Base-by-base conservation (phyloP, 1,139 yeast species). In the Hansenula anomala region DNA sequence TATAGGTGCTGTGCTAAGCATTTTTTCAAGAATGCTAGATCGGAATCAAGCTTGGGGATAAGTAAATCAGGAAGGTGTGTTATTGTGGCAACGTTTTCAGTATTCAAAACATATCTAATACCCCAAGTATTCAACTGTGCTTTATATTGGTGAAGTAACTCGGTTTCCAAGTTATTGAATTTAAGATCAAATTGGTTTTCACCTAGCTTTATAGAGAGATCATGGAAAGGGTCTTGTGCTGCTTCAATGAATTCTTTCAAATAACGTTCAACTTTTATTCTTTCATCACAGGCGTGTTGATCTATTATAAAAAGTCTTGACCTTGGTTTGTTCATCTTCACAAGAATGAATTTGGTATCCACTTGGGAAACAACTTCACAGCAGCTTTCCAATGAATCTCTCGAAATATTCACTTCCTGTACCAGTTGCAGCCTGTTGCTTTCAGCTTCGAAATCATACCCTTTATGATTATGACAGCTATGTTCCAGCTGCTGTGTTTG, bases 231-330 rank as follows among this genome's bases (percentile, higher is more conserved):
- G 14, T 34, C 37, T 12, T 23, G 17, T 2, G 47, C 56, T 3
- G 25, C 20, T 1, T 40, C 35, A 19, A 71, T 47, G 36, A 63
- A 61, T 2, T 66, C 64, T 30, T 54, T 49, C 12, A 75, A 58
- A 8, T 71, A 50, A 3, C 45, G 64, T 58, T 94, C 98, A 62
- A 87, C 94, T 57, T 89, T 90, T 59, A 60, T 86, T 54, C 90
- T 89, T 56, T 92, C 99, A 61, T 94, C 98, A 49, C 96, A 86
- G 0, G 98, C 98, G 64, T 92, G 99, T 60, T 92, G 99, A 58
- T 92, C 99, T 36, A 92, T 73, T 29, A 92, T 86, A 51, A 90
- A 88, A 31, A 92, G 58, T 51, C 85, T 83, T 49, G 77, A 78
- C 6, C 60, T 46, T n/a, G 61, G 58, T 6, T 52, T 47, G 7